Conservation (phyloP, 2,329 filamentous ascomycete genomes). For the Fusarium sp. region DNA sequence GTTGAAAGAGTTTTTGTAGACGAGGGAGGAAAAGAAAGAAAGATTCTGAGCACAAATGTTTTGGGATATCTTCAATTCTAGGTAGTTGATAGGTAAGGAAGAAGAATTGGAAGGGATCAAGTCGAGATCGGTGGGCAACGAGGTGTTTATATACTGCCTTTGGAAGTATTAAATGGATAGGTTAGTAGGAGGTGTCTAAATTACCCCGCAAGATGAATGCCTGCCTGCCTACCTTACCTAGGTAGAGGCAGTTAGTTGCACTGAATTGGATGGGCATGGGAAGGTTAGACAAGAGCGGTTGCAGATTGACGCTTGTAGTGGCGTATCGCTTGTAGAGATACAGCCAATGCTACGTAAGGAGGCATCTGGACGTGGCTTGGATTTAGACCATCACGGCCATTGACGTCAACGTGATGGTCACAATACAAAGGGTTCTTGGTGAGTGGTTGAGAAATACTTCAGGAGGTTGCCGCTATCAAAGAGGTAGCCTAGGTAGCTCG, state of each 20-base stretch:
- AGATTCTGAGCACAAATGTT: not conserved
- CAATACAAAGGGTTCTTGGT: slow-evolving; percentile 24
- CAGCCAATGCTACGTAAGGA: slow-evolving; percentile 6
- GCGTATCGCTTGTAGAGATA: slow-evolving; percentile 2
- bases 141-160: slow-evolving; percentile 31
- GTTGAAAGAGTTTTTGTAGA: not conserved
- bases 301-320: not conserved
- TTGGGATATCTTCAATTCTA: not conserved
- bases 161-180: slow-evolving; percentile 6
- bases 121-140: not conserved
- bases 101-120: not conserved
- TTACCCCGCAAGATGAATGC: slow-evolving; percentile 42
- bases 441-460: slow-evolving; percentile 4
- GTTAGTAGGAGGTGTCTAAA: slow-evolving; percentile 9
- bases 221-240: not conserved
- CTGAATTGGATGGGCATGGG: not conserved
- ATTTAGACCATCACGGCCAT: slow-evolving; percentile 33
- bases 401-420: slow-evolving; percentile 45
- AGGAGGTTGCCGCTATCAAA: slow-evolving; percentile 23
- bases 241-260: not conserved
- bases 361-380: slow-evolving; percentile 24
- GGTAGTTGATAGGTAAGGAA: not conserved
- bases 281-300: not conserved
- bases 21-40: not conserved
- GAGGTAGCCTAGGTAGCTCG: not conserved